Base-by-base conservation (phyloP, 495 filamentous ascomycete species). In the Venustampulla echinocandica region DNA sequence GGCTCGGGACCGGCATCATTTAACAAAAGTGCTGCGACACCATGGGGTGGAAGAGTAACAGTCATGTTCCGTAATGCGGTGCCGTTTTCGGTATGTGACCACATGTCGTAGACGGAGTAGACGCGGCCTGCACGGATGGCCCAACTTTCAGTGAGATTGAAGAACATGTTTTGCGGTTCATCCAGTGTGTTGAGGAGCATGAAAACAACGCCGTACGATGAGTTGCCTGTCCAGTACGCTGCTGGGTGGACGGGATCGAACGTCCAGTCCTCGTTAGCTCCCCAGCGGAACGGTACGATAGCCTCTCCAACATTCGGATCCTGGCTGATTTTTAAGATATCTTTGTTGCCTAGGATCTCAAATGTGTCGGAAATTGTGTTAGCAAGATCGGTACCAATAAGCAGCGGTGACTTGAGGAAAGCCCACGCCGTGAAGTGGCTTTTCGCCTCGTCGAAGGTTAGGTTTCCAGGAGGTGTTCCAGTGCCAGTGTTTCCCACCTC, bases 231-330 rank as follows among this genome's bases (percentile, higher is more conserved):
- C 69, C 76, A 83, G 54, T 75, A 84, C 53, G 79, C 79, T 0
- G 80, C 77, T 2, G 79, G 79, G 39, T 74, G 68, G 0, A 58
- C 66, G 0, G 70, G 61, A 36, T 80, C 72, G 49, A 78, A 86
- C 0, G 75, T 83, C 65, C 72, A 80, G 49, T 82, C 74, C 0
- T 69, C 57, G 30, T 80, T 82, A 30, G 68, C 69, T 1, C 79
- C 79, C 77, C 79, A 82, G 56, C 82, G 82, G 46, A 79, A 84
- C 1, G 80, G 80, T 56, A 58, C 69, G 0, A 76, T 77, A 1
- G 78, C 70, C 11, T 57, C 58, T 2, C 77, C 79, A 46, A 43
- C 49, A 74, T 82, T 81, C 47, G 82, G 78, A 48, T 79, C 76
- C 50, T 78, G 73, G 28, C 67, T 71, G 42, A 69, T 66, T 0